These are phyloP conservation scores for Aspergillus japonicus DNA, from an alignment of 2,329 filamentous ascomycete species.

Conservation along the genomic window DNA sequence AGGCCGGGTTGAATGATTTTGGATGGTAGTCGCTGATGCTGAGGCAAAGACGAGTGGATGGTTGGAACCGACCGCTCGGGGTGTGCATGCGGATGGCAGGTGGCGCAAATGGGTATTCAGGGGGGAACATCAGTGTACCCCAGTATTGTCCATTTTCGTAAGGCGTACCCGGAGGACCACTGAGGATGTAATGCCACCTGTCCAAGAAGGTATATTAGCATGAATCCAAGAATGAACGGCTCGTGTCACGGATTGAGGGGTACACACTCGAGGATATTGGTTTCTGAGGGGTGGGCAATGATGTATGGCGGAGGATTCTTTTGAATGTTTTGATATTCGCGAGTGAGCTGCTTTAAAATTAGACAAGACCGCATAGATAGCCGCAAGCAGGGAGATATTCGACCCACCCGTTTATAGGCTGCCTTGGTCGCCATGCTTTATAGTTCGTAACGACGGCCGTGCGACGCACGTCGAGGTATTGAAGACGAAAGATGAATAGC, in stretches of 20 bases:
- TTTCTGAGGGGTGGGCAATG: constrained; percentile 81
- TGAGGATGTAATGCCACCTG: constrained; percentile 94
- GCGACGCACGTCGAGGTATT: neutral
- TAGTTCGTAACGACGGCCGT: neutral
- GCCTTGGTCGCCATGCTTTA: constrained; percentile 67
- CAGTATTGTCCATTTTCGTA: constrained; percentile 97
- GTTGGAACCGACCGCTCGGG: constrained; percentile 90
- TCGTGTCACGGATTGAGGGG: neutral
- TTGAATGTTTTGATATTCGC: constrained; percentile 64
- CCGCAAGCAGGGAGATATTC: neutral
- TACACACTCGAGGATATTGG: constrained; percentile 84
- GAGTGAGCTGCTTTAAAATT: constrained; percentile 50
- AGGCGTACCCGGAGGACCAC: constrained; percentile 87
- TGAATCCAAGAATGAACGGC: neutral
- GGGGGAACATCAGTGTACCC: constrained; percentile 92
- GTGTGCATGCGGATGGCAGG: constrained; percentile 99
- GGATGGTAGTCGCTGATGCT: constrained; percentile 98
- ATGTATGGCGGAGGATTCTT: constrained; percentile 87
- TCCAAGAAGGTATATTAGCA: constrained; percentile 20
- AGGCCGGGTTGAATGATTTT: constrained; percentile 96
- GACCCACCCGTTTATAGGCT: constrained; percentile 67
- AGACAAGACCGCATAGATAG: constrained; percentile 7
- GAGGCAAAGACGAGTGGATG: constrained; percentile 85
- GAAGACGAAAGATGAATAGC: neutral
- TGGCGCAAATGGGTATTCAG: constrained; percentile 95